These are phyloP conservation scores for Castanopsis chinensis DNA, from an alignment of 306 rosid genomes.

Conservation along the genomic window DNA sequence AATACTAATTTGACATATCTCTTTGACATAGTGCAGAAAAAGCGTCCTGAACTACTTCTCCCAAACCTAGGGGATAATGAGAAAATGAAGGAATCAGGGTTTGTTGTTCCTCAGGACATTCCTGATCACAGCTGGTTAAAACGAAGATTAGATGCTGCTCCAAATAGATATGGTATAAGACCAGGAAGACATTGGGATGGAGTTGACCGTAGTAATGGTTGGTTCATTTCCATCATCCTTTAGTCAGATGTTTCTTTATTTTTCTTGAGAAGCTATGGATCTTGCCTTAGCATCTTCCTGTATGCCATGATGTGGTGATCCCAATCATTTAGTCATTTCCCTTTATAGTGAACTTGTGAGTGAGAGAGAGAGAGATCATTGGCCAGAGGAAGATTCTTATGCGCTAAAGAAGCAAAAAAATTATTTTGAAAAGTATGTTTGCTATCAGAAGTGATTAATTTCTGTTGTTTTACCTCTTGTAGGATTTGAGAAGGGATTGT, in stretches of 20 bases:
- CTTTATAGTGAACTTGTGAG: not conserved
- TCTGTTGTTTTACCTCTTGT: constrained; percentile 6
- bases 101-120: constrained; percentile 80
- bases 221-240: constrained; percentile 27
- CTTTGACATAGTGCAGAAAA: constrained; percentile 52
- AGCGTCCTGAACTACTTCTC: constrained; percentile 51
- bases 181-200: constrained; percentile 99
- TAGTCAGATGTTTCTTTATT: not conserved
- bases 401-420: not conserved
- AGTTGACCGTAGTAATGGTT: constrained; percentile 59
- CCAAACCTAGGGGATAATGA: constrained; percentile 62
- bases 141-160: constrained; percentile 32
- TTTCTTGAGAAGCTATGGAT: not conserved
- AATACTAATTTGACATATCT: constrained; percentile 16
- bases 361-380: not conserved
- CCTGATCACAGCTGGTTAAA: constrained; percentile 87
- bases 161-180: constrained; percentile 25
- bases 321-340: too few species aligned
- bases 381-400: too few species aligned
- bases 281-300: too few species aligned
- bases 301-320: too few species aligned
- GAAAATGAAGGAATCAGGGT: constrained; percentile 83
- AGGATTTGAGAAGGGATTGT: constrained; percentile 74
- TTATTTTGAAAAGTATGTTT: not conserved
- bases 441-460: constrained; percentile 9